Evolutionary conservation across 208 protist genomes (phyloP).

Genomic region (Angomonas deanei): DNA sequence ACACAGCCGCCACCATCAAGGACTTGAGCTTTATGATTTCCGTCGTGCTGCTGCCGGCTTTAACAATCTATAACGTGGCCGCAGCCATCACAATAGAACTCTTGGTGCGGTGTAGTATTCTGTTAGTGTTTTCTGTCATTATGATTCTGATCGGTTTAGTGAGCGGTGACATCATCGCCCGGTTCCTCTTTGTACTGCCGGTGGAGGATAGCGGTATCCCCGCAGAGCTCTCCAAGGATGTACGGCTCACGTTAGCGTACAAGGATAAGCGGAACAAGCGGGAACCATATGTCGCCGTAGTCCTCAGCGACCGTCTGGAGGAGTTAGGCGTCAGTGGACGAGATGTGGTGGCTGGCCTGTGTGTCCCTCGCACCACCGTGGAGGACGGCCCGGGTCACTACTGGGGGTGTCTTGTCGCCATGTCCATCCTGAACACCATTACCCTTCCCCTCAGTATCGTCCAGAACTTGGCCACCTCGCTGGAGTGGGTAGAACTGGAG

Average conservation of each 20-base stretch:
- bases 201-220: conserved; percentile 41
- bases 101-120: conserved; percentile 42
- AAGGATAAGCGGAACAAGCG: not conserved
- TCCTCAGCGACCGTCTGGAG: conserved; percentile 52
- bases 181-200: conserved; percentile 17
- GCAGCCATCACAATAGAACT: conserved; percentile 26
- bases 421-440: conserved; percentile 68
- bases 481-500: conserved; percentile 50
- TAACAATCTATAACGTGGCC: conserved; percentile 65
- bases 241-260: conserved; percentile 40
- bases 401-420: conserved; percentile 48
- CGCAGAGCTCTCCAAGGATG: conserved; percentile 29
- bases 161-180: conserved; percentile 13
- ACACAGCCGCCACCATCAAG: conserved; percentile 32
- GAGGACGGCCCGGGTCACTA: conserved; percentile 58
- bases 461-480: conserved; percentile 40
- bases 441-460: conserved; percentile 73
- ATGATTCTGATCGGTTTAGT: conserved; percentile 22
- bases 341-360: conserved; percentile 49
- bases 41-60: conserved; percentile 46
- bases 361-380: conserved; percentile 34
- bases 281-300: conserved; percentile 44
- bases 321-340: conserved; percentile 31
- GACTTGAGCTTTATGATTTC: conserved; percentile 71
- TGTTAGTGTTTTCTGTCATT: conserved; percentile 27